Conservation (phyloP, 2,329 filamentous ascomycete species). For the Venturia effusa region DNA sequence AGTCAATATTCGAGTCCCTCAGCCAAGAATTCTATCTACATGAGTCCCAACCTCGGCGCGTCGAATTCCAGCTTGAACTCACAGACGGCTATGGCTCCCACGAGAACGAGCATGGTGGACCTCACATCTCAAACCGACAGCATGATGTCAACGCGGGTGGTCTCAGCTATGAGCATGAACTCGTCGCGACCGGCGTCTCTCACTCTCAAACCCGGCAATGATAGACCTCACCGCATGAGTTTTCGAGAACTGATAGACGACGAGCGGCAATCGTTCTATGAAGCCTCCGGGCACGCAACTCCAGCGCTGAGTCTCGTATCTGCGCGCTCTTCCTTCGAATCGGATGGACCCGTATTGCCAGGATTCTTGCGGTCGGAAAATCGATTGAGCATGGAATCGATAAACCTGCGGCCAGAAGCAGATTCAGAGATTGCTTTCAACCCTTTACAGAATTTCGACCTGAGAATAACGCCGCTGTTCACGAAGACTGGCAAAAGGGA, state of each 20-base stretch:
- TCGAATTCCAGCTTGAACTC: background rate
- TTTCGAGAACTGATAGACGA: background rate
- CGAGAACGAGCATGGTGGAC: background rate
- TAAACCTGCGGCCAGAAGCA: background rate
- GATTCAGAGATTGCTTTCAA: background rate
- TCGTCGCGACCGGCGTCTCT: background rate
- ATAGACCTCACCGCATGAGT: background rate
- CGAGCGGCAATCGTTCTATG: background rate
- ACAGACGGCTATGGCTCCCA: background rate
- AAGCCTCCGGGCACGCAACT: background rate
- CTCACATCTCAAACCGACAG: background rate
- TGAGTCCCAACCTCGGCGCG: background rate
- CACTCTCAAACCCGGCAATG: background rate
- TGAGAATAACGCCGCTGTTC: slow-evolving; percentile 1
- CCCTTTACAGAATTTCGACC: background rate
- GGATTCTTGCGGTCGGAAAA: background rate
- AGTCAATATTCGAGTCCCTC: background rate
- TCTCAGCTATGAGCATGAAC: background rate
- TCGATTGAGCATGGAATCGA: background rate
- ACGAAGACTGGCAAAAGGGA: background rate
- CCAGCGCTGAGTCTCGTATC: background rate
- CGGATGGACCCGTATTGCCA: background rate
- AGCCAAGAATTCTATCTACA: background rate
- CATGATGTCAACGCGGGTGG: background rate
- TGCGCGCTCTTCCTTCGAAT: background rate